Percentiles rank a stretch among this genome's conserved stretches.
These are phyloP conservation scores for Emmonsiellopsis sp. DNA, from an alignment of 2,329 filamentous ascomycete species.

Conservation along the genomic window DNA sequence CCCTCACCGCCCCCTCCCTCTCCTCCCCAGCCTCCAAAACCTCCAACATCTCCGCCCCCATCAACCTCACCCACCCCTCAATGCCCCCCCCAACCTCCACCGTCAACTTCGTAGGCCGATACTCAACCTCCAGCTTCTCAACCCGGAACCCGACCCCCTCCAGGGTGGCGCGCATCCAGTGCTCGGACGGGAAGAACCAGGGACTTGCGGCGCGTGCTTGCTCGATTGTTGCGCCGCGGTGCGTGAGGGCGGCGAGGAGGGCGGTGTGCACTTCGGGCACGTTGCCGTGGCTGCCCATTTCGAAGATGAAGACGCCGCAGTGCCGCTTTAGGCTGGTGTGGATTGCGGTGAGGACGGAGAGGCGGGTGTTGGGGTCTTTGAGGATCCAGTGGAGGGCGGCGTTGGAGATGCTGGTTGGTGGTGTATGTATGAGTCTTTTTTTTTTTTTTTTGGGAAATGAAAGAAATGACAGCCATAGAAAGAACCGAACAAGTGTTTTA, in stretches of 20 bases:
- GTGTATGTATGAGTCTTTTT: too few relatives aligned
- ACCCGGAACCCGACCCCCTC: conserved; percentile 36
- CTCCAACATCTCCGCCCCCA: conserved; percentile 52
- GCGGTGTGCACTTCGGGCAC: conserved; percentile 53
- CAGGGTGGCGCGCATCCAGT: conserved; percentile 41
- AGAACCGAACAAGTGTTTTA: neutral
- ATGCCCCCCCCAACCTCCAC: conserved; percentile 42
- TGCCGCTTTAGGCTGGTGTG: conserved; percentile 41
- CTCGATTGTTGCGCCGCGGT: conserved; percentile 42
- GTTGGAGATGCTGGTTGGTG: conserved; percentile 43
- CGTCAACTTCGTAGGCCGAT: conserved; percentile 49
- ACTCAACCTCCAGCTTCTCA: conserved; percentile 51
- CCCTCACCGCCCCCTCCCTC: conserved; percentile 45
- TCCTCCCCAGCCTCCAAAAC: conserved; percentile 35
- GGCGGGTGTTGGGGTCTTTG: conserved; percentile 33
- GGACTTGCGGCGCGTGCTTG: conserved; percentile 45
- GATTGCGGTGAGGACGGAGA: conserved; percentile 45
- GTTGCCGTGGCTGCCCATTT: conserved; percentile 65
- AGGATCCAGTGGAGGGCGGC: conserved; percentile 62
- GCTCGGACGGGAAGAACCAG: conserved; percentile 64
- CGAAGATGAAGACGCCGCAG: conserved; percentile 53
- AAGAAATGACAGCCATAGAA: too few relatives aligned
- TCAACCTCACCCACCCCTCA: conserved; percentile 56
- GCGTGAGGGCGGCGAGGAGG: conserved; percentile 43
- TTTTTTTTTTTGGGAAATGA: neutral